Evolutionary conservation across 176 grass and related monocot genomes (phyloP).

Genomic region (Zoysia pacifica): DNA sequence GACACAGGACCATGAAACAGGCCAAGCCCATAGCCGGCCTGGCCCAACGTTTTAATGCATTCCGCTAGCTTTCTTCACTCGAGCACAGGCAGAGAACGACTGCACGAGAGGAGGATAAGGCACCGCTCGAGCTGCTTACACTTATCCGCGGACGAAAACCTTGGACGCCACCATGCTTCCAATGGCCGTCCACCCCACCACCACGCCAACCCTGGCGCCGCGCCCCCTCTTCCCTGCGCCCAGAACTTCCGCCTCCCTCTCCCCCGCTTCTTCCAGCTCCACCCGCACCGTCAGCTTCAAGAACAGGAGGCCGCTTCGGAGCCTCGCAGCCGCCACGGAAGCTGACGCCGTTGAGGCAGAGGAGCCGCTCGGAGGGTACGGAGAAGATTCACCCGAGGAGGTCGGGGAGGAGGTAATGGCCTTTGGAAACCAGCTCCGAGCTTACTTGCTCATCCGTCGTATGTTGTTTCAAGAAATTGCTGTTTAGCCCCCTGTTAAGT

Average conservation of each 20-base stretch:
- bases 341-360: conserved; percentile 38
- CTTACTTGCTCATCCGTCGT: background rate
- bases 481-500: background rate
- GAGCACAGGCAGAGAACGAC: background rate
- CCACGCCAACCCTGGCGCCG: conserved; percentile 34
- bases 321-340: conserved; percentile 30
- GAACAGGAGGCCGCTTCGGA: conserved; percentile 28
- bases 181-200: conserved; percentile 43
- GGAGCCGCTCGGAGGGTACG: conserved; percentile 11
- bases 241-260: conserved; percentile 23
- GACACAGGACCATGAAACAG: background rate
- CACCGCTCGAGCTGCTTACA: conserved; percentile 13
- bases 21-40: background rate
- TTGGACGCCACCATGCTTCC: conserved; percentile 44
- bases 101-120: conserved; percentile 21
- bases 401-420: conserved; percentile 44
- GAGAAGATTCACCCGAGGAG: background rate
- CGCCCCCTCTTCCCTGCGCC: conserved; percentile 8
- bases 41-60: background rate
- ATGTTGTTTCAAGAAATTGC: background rate
- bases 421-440: background rate
- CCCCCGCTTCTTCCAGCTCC: background rate
- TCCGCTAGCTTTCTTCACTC: background rate
- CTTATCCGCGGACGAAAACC: conserved; percentile 43
- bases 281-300: background rate